Evolutionary conservation across 169 alveolate genomes (phyloP), one percentile per base, ranked within the genome.

Genomic region (Babesia sp.): DNA sequence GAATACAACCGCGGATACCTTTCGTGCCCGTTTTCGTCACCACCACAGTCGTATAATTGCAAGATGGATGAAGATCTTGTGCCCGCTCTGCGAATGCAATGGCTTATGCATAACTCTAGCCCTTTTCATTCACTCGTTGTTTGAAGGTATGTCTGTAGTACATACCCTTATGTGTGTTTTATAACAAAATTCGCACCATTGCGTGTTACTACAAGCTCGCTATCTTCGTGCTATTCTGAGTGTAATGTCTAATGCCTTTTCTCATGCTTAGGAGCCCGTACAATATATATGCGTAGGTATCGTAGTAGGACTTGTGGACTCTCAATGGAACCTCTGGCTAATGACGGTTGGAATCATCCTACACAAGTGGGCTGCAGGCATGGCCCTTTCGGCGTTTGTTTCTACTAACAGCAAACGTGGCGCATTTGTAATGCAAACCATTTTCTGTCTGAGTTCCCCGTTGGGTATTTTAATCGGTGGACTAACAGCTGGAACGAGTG

Each of bases 281-380:
- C n/a, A n/a, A n/a, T n/a, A n/a, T n/a, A 20, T 22, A 2, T 20
- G 4, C 34, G 18, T 59, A 74, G 84, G 84, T 31, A 34, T 79
- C 22, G 87, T 71, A 2, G 55, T 79, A 20, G 87, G 87, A n/a
- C 77, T 71, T 12, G 71, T 28, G 31, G 76, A 79, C 3, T 41
- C 69, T n/a, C 81, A 71, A 1, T 48, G 60, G 59, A 71, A 71
- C 42, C 31, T 79, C 20, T 79, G 87, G 87, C 51, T 79, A 29
- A 60, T 79, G 34, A 63, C 83, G 2, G 55, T 58, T 3, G 87
- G 84, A 18, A 71, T 79, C 1, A 50, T 60, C 4, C 36, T 71
- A 14, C 87, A 79, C 77, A 79, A 79, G 36, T 79, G 87, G 87
- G 83, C 87, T 24, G 83, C 87, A 5, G 87, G 84, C 1, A 79